These are phyloP conservation scores for Blastomyces emzantsi DNA, from an alignment of 2,329 filamentous ascomycete genomes.

Conservation along the genomic window DNA sequence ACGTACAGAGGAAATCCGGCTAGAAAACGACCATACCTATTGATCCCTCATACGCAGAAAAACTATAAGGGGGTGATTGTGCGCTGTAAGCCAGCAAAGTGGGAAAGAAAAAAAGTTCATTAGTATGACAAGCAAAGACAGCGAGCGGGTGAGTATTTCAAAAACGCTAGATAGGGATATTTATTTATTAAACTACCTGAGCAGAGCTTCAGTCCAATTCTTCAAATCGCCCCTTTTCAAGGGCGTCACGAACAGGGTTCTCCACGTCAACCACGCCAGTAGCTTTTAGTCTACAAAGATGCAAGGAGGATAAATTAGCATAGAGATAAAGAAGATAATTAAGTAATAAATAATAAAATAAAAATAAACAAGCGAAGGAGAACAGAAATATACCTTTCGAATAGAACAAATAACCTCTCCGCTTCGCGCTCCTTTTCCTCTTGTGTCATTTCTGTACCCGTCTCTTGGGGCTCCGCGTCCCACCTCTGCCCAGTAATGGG, in stretches of 20 bases:
- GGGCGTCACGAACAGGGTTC: slow-evolving; percentile 65
- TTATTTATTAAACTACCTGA: background rate
- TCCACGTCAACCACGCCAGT: slow-evolving; percentile 69
- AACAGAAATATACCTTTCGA: slow-evolving; percentile 56
- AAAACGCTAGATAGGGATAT: background rate
- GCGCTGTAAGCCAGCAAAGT: background rate
- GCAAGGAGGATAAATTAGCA: background rate
- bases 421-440: slow-evolving; percentile 91
- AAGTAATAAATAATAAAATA: background rate
- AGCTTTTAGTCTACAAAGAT: slow-evolving; percentile 48
- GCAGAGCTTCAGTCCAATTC: slow-evolving; percentile 48
- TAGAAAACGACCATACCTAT: background rate
- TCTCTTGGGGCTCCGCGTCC: slow-evolving; percentile 54
- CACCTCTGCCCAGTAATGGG: slow-evolving; percentile 79
- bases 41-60: background rate
- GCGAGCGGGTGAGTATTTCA: background rate
- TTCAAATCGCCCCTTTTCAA: slow-evolving; percentile 60
- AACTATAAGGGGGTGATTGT: background rate
- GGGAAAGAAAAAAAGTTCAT: background rate
- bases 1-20: background rate
- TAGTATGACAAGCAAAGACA: background rate
- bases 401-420: slow-evolving; percentile 79
- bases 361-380: background rate
- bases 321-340: too few relatives aligned
- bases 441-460: slow-evolving; percentile 67